Conservation (phyloP, 345 rosid genomes). For the Corchorus olitorius region DNA sequence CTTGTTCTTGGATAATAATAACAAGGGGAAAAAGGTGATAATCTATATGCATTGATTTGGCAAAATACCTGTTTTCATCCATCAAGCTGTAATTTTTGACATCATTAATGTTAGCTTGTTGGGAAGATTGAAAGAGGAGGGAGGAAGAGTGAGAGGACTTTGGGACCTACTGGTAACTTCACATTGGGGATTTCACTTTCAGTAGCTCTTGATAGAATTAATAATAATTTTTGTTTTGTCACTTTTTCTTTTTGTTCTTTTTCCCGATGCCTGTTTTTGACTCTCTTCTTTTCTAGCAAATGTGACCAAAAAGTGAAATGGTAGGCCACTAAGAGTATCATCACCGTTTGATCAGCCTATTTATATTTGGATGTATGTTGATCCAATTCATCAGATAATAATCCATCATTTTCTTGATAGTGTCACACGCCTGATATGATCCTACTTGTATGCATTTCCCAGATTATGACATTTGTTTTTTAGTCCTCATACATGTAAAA, state of each 20-base stretch:
- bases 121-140: neutral
- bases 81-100: too few species aligned
- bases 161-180: neutral
- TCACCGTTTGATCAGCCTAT: neutral
- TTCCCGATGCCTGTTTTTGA: slow-evolving; percentile 10
- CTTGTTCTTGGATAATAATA: too few species aligned
- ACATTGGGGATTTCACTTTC: slow-evolving; percentile 21
- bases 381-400: neutral
- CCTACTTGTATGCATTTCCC: neutral
- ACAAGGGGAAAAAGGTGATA: too few species aligned
- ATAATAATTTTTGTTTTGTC: slow-evolving; percentile 15
- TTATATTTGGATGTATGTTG: neutral
- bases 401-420: neutral
- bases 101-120: neutral
- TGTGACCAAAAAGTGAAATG: slow-evolving; percentile 30
- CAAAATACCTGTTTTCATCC: neutral
- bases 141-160: neutral
- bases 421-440: neutral
- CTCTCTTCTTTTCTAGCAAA: slow-evolving; percentile 19
- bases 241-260: slow-evolving; percentile 24
- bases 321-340: neutral
- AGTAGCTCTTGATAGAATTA: neutral
- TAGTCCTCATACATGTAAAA: neutral
- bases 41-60: neutral
- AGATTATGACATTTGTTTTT: neutral